Percentiles rank a stretch among this genome's conserved stretches.
Conservation (phyloP, 2,329 filamentous ascomycete species). For the Blumeria hordei region DNA sequence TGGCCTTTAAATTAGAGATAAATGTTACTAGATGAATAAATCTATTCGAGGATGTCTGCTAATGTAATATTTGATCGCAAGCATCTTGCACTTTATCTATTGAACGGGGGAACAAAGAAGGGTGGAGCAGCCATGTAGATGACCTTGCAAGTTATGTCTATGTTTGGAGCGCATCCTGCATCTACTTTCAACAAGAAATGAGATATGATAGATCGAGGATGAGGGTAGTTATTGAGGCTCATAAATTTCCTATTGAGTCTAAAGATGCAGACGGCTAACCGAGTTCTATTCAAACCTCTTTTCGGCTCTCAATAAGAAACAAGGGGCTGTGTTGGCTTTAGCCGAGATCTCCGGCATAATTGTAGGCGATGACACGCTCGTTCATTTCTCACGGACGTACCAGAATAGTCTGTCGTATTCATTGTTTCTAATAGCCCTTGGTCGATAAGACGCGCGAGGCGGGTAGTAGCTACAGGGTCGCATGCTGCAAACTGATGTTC, state of each 20-base stretch:
- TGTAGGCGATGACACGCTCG: conserved; percentile 53
- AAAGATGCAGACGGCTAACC: conserved; percentile 4
- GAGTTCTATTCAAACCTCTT: conserved; percentile 5
- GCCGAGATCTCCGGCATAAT: conserved; percentile 33
- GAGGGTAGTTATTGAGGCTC: neutral
- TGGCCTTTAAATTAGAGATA: no score
- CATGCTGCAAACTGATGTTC: no score
- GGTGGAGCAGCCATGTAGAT: neutral
- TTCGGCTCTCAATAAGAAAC: conserved; percentile 9
- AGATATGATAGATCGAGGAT: neutral
- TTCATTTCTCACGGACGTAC: conserved; percentile 47
- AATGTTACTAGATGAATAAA: no score
- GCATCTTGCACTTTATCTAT: neutral
- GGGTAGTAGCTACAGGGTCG: no score
- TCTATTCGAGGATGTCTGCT: no score
- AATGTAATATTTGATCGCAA: no score
- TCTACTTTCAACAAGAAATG: neutral
- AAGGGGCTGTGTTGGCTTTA: conserved; percentile 7
- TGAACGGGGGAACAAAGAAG: neutral
- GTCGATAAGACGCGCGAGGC: neutral
- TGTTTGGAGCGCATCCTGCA: neutral
- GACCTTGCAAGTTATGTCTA: neutral
- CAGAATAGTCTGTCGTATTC: conserved; percentile 48
- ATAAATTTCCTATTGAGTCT: neutral
- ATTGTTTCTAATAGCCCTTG: conserved; percentile 49